These are phyloP conservation scores for Myxozyma geophila DNA, from an alignment of 805 yeast species.

Conservation along the genomic window DNA sequence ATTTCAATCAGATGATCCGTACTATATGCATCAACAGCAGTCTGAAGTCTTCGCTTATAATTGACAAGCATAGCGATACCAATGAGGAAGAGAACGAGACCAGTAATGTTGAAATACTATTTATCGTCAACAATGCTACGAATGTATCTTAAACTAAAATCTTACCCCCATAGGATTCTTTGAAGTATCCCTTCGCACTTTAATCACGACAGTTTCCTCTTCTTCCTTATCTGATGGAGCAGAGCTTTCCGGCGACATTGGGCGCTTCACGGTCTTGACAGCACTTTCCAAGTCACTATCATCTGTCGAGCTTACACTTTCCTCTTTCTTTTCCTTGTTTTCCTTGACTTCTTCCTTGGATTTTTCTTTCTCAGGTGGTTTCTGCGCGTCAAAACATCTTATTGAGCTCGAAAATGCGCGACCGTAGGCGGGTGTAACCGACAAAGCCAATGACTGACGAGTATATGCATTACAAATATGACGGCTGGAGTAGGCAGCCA, in stretches of 20 bases:
- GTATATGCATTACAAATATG: not conserved
- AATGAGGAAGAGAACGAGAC: conserved; percentile 15
- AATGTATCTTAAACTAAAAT: not conserved
- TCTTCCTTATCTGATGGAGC: not conserved
- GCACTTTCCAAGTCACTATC: conserved; percentile 11
- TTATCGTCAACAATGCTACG: not conserved
- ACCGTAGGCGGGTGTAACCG: not conserved
- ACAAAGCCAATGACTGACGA: not conserved
- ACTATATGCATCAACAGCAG: conserved; percentile 27
- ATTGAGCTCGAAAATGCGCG: conserved; percentile 11
- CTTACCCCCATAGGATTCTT: conserved; percentile 26
- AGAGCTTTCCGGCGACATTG: conserved; percentile 10
- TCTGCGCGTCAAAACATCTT: not conserved
- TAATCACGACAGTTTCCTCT: conserved; percentile 27
- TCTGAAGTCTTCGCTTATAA: conserved; percentile 28
- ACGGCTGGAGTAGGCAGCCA: not conserved
- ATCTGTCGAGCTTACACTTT: conserved; percentile 1
- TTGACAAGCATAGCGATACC: conserved; percentile 19
- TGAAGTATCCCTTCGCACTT: conserved; percentile 4
- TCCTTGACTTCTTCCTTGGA: not conserved
- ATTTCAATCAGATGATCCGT: not conserved
- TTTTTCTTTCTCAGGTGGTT: not conserved
- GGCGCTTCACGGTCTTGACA: conserved; percentile 13
- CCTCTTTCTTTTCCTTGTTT: not conserved
- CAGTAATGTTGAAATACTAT: conserved; percentile 27